These are phyloP conservation scores for Nyssa sinensis DNA, from an alignment of 148 eudicot species.

Conservation along the genomic window DNA sequence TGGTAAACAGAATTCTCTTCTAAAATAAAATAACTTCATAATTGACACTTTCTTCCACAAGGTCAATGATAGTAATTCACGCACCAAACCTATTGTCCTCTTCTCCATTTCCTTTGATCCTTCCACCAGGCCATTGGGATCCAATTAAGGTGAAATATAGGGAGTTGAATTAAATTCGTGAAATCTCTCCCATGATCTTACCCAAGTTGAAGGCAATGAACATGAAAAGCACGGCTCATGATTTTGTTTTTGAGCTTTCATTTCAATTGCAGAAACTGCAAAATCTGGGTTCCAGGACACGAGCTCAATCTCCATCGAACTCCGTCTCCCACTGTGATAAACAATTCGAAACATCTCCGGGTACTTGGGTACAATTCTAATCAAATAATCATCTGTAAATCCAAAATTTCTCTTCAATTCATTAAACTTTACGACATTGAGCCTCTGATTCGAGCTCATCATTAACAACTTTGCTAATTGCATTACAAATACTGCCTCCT, in stretches of 20 bases:
- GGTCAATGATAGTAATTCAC: slow-evolving; percentile 75
- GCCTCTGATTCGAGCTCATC: too few relatives aligned
- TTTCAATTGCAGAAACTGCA: too few relatives aligned
- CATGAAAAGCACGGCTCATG: too few relatives aligned
- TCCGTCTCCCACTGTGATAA: slow-evolving; percentile 72
- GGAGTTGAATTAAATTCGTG: slow-evolving; percentile 72
- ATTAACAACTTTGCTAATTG: slow-evolving; percentile 72
- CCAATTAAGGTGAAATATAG: too few relatives aligned
- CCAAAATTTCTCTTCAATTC: too few relatives aligned
- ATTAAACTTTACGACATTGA: too few relatives aligned
- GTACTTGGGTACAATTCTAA: slow-evolving; percentile 69
- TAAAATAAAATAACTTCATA: slow-evolving; percentile 68
- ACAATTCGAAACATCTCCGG: slow-evolving; percentile 74
- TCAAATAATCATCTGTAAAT: too few relatives aligned
- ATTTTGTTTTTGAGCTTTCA: too few relatives aligned
- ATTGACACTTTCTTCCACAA: slow-evolving; percentile 88
- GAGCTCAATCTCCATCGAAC: slow-evolving; percentile 85
- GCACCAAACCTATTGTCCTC: slow-evolving; percentile 69
- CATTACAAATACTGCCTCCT: slow-evolving; percentile 57
- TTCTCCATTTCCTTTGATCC: slow-evolving; percentile 76
- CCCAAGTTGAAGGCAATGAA: too few relatives aligned
- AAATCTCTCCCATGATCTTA: slow-evolving; percentile 79
- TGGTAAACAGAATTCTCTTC: slow-evolving; percentile 69
- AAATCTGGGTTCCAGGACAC: slow-evolving; percentile 61
- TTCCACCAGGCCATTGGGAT: slow-evolving; percentile 41